Percentiles rank a stretch among this genome's conserved stretches.
Evolutionary conservation across 2,329 filamentous ascomycete genomes (phyloP).

Genomic region (Aspergillus sp.): DNA sequence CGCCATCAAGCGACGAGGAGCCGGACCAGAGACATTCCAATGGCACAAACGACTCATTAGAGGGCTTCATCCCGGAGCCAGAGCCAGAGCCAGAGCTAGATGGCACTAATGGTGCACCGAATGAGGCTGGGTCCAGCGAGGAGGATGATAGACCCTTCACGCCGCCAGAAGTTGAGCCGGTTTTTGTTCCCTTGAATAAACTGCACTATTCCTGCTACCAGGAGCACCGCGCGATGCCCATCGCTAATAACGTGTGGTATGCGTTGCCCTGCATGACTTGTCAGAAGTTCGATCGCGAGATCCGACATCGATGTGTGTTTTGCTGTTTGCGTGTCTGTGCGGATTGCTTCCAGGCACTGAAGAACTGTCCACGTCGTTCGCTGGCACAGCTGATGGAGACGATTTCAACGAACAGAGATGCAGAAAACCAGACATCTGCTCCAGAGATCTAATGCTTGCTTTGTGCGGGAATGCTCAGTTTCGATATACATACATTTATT

Average conservation of each 20-base stretch:
- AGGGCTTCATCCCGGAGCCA: conserved; percentile 38
- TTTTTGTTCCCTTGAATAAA: conserved; percentile 35
- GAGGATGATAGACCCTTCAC: conserved; percentile 24
- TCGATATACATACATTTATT: not conserved
- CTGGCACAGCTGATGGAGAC: conserved; percentile 33
- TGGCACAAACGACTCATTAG: conserved; percentile 24
- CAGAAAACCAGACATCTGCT: not conserved
- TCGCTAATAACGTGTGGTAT: conserved; percentile 40
- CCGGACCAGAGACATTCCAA: conserved; percentile 14
- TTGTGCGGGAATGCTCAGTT: not conserved
- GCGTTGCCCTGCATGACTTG: conserved; percentile 47
- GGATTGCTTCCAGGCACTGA: conserved; percentile 34
- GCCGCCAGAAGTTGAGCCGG: conserved; percentile 34
- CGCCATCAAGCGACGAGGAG: conserved; percentile 12
- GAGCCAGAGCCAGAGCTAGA: conserved; percentile 26
- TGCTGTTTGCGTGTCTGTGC: conserved; percentile 43
- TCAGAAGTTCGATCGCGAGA: conserved; percentile 37
- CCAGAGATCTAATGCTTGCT: not conserved
- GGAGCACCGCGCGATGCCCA: conserved; percentile 37
- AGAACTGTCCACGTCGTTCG: conserved; percentile 34
- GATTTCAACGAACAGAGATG: conserved; percentile 9
- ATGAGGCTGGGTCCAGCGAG: conserved; percentile 20
- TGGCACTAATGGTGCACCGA: conserved; percentile 14
- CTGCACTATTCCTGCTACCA: conserved; percentile 43
- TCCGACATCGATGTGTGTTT: conserved; percentile 42